Evolutionary conservation across 1,139 yeast species (phyloP).

Genomic region (Debaryomycetaceae sp.): DNA sequence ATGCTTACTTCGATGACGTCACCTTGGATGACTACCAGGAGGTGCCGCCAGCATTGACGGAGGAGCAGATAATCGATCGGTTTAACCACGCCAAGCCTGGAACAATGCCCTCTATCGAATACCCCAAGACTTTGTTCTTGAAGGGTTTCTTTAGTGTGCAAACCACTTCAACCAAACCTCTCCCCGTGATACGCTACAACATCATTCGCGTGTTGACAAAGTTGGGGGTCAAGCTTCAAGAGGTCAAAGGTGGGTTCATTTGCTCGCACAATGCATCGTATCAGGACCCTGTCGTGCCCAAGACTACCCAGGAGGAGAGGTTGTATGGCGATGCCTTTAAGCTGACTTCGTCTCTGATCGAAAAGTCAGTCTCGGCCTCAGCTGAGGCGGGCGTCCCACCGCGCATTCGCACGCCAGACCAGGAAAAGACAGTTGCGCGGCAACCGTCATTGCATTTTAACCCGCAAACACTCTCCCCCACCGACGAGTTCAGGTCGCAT

Average conservation of each 20-base stretch:
- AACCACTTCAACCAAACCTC: slow-evolving; percentile 89
- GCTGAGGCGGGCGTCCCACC: slow-evolving; percentile 10
- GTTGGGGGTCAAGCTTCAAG: slow-evolving; percentile 78
- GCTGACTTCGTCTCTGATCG: slow-evolving; percentile 32
- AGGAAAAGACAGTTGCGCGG: slow-evolving; percentile 29
- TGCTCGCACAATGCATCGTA: slow-evolving; percentile 68
- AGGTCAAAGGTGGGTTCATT: slow-evolving; percentile 90
- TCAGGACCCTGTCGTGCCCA: slow-evolving; percentile 13
- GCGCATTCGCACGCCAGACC: slow-evolving; percentile 26
- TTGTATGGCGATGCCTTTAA: slow-evolving; percentile 44
- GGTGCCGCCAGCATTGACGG: slow-evolving; percentile 44
- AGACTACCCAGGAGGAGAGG: slow-evolving; percentile 26
- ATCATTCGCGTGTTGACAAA: slow-evolving; percentile 74
- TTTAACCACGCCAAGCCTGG: slow-evolving; percentile 70
- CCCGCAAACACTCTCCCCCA: slow-evolving; percentile 22
- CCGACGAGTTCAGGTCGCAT: slow-evolving; percentile 16
- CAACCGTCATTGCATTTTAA: slow-evolving; percentile 36
- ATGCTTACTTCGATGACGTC: slow-evolving; percentile 65
- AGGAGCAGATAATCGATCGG: slow-evolving; percentile 61
- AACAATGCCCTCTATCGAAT: slow-evolving; percentile 90
- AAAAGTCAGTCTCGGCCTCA: slow-evolving; percentile 11
- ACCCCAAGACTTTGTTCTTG: slow-evolving; percentile 84
- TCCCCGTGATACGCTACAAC: slow-evolving; percentile 83
- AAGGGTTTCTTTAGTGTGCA: slow-evolving; percentile 95
- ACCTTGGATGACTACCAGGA: slow-evolving; percentile 44